Percentiles rank a stretch among this genome's conserved stretches.
These are phyloP conservation scores for Crucibulum laeve DNA, from an alignment of 768 basidiomycete genomes.

Conservation along the genomic window DNA sequence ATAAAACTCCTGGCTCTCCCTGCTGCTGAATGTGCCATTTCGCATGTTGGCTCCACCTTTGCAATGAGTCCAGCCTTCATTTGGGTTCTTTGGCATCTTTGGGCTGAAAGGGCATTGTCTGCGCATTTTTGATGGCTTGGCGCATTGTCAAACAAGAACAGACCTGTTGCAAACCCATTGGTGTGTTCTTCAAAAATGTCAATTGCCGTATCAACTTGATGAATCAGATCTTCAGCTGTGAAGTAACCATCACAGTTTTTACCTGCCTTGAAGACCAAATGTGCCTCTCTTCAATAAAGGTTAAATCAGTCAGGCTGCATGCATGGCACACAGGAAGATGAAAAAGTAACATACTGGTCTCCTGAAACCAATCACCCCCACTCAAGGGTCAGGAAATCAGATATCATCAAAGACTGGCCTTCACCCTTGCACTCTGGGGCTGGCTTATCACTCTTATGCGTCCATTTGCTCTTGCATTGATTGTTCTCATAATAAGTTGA, in stretches of 20 bases:
- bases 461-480: not conserved
- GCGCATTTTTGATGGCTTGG: conserved; percentile 20
- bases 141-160: conserved; percentile 17
- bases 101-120: conserved; percentile 20
- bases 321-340: not conserved
- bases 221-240: conserved; percentile 15
- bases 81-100: conserved; percentile 20
- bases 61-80: conserved; percentile 8
- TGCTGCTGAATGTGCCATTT: too few species aligned
- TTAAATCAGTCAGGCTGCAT: not conserved
- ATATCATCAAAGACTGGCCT: too few species aligned
- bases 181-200: conserved; percentile 25
- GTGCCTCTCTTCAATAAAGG: conserved; percentile 9
- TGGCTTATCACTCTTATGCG: too few species aligned
- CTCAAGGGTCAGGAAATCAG: not conserved
- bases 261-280: conserved; percentile 20
- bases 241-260: conserved; percentile 28
- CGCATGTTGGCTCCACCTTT: conserved; percentile 15
- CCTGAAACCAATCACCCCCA: conserved; percentile 17
- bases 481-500: conserved; percentile 31
- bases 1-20: conserved; percentile 27
- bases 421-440: too few species aligned
- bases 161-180: conserved; percentile 15
- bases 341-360: conserved; percentile 12
- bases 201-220: conserved; percentile 19